phyloP scores from a whole-genome alignment of 1,139 yeast species.

The Magnusiomyces ingens region DNA sequence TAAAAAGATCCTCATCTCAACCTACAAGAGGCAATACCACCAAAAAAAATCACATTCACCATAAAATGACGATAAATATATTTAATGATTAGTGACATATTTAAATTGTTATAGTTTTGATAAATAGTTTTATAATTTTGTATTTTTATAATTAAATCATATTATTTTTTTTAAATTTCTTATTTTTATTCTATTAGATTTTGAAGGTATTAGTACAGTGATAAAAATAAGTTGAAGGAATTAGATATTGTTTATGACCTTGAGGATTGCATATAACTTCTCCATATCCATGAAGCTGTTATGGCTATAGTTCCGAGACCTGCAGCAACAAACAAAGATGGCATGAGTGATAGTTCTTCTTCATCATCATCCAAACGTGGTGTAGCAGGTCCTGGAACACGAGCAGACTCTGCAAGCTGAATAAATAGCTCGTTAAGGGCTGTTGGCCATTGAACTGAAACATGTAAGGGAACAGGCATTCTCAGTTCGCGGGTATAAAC shows the following conservation, averaged over 20 bases:
- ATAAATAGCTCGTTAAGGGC: slow-evolving; percentile 79
- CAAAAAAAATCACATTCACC: background rate
- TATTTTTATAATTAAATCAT: background rate
- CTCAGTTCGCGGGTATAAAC: slow-evolving; percentile 62
- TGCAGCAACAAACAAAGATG: slow-evolving; percentile 29
- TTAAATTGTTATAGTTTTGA: background rate
- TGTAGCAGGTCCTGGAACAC: slow-evolving; percentile 67
- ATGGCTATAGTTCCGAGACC: slow-evolving; percentile 19
- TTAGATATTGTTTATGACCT: slow-evolving; percentile 6
- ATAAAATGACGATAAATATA: background rate
- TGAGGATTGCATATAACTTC: slow-evolving; percentile 14
- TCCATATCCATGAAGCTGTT: slow-evolving; percentile 17
- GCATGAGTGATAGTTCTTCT: slow-evolving; percentile 43
- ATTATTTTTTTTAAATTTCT: background rate
- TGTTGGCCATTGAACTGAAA: slow-evolving; percentile 83
- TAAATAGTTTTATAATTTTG: background rate
- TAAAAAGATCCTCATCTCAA: background rate
- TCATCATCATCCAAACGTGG: slow-evolving; percentile 74
- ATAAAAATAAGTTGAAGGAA: slow-evolving; percentile 3
- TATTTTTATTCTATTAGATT: background rate
- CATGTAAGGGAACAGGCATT: slow-evolving; percentile 76
- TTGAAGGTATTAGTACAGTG: background rate
- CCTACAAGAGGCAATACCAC: background rate
- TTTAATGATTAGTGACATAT: background rate
- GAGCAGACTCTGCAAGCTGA: slow-evolving; percentile 84